Conservation (phyloP, 1,284 basidiomycete species). For the Coniferiporia weirii region DNA sequence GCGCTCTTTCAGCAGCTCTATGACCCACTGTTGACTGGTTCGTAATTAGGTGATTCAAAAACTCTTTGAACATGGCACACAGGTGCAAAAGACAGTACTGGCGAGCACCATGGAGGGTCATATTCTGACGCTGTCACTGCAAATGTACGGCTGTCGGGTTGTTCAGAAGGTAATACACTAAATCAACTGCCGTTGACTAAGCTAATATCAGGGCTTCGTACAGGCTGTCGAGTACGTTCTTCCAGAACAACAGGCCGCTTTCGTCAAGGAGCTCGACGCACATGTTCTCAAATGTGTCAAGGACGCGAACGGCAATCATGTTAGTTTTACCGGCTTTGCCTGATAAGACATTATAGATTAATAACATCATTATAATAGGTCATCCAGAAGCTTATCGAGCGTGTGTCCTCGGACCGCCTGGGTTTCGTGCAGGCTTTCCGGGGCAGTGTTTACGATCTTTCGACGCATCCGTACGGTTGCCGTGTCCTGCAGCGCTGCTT, state of each 20-base stretch:
- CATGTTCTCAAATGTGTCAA: constrained; percentile 86
- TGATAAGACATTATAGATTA: not conserved
- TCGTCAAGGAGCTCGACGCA: constrained; percentile 78
- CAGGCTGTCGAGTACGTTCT: constrained; percentile 83
- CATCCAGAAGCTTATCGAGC: constrained; percentile 80
- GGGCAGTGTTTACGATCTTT: constrained; percentile 79
- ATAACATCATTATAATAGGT: constrained; percentile 37
- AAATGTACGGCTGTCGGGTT: constrained; percentile 96
- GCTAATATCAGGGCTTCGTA: constrained; percentile 6
- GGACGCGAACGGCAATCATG: constrained; percentile 95
- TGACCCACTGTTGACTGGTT: constrained; percentile 9
- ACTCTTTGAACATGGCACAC: constrained; percentile 86
- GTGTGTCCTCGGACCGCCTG: constrained; percentile 73
- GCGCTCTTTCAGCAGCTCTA: constrained; percentile 24
- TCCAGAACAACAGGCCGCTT: constrained; percentile 69
- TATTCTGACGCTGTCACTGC: constrained; percentile 74
- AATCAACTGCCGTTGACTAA: constrained; percentile 2
- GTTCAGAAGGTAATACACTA: constrained; percentile 65
- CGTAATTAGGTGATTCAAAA: constrained; percentile 82
- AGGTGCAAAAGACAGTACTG: constrained; percentile 68
- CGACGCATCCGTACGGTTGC: constrained; percentile 92
- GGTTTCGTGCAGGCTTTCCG: constrained; percentile 75
- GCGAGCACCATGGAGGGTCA: constrained; percentile 77
- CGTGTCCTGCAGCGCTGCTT: constrained; percentile 93
- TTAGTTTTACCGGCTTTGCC: constrained; percentile 32